Conservation (phyloP, 805 yeast genomes). For the Clavispora vitiphila region DNA sequence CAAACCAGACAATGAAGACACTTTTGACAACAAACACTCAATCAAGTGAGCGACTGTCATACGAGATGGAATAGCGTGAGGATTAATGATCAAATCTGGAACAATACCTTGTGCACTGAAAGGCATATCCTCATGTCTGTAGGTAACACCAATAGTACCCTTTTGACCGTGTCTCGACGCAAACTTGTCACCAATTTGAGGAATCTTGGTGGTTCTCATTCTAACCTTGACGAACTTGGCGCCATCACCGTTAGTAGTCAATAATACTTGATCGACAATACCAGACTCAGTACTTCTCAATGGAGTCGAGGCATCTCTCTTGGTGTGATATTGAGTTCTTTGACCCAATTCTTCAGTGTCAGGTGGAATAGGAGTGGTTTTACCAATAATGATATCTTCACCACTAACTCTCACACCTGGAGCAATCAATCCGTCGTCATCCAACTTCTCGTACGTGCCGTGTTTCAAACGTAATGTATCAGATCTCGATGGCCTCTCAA, state of each 20-base stretch:
- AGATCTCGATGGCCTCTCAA: slow-evolving; percentile 93
- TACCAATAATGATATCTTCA: slow-evolving; percentile 97
- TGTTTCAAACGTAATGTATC: slow-evolving; percentile 94
- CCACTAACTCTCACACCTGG: slow-evolving; percentile 99
- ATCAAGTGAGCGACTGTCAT: slow-evolving; percentile 99
- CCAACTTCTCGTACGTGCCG: slow-evolving; percentile 96
- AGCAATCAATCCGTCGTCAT: slow-evolving; percentile 95
- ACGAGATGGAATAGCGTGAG: slow-evolving; percentile 99
- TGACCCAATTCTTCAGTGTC: slow-evolving; percentile 98
- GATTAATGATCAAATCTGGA: slow-evolving; percentile 95
- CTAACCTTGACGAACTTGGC: slow-evolving; percentile 95
- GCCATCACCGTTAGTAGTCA: slow-evolving; percentile 98
- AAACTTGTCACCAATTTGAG: slow-evolving; percentile 98
- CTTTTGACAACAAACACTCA: slow-evolving; percentile 94
- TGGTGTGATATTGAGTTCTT: slow-evolving; percentile 96
- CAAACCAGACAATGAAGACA: slow-evolving; percentile 87
- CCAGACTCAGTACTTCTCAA: slow-evolving; percentile 95
- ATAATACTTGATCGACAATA: slow-evolving; percentile 94
- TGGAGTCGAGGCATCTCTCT: slow-evolving; percentile 98
- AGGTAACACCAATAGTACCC: slow-evolving; percentile 99
- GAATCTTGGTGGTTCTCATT: slow-evolving; percentile 97
- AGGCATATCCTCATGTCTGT: slow-evolving; percentile 98
- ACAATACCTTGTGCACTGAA: slow-evolving; percentile 93
- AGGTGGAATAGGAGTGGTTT: slow-evolving; percentile 98
- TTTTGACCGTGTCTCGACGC: slow-evolving; percentile 99